A percentile compares a stretch with the other conserved stretches of the same genome.
Conservation (phyloP, 73 alveolate genomes). For the Effrenium voratum region DNA sequence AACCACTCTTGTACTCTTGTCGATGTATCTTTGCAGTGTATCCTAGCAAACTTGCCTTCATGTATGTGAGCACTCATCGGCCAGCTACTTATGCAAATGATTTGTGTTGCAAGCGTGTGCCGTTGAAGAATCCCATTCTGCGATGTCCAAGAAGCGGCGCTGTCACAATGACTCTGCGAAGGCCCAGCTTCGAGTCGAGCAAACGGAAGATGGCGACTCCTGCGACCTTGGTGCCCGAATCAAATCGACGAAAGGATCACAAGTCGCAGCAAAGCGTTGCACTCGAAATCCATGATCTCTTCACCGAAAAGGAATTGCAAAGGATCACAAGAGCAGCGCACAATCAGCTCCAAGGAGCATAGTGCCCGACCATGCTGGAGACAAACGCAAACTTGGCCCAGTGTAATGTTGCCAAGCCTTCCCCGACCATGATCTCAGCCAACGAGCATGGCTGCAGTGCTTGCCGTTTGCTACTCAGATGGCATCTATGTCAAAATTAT, state of each 20-base stretch:
- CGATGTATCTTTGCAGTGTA: no score
- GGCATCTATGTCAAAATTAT: not conserved
- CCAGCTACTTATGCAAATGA: no score
- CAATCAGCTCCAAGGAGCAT: slow-evolving; percentile 10
- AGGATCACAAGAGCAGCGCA: not conserved
- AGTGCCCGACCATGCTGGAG: slow-evolving; percentile 42
- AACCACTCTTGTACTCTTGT: no score
- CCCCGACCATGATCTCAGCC: slow-evolving; percentile 34
- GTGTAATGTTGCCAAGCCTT: slow-evolving; percentile 22
- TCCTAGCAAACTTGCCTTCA: no score
- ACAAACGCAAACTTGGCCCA: slow-evolving; percentile 74
- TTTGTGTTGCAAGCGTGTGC: no score
- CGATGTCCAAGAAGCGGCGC: slow-evolving; percentile 46
- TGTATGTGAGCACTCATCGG: no score
- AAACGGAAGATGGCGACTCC: slow-evolving; percentile 62
- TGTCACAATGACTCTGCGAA: slow-evolving; percentile 38
- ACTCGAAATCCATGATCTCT: not conserved
- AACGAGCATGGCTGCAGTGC: no score
- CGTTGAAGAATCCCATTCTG: no score
- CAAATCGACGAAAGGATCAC: no score
- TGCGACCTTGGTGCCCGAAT: slow-evolving; percentile 37
- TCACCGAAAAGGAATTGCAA: not conserved
- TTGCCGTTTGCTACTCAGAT: no score
- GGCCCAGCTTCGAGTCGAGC: slow-evolving; percentile 18
- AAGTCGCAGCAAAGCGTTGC: no score